Conservation (phyloP, 129 eudicot species). For the Solidago caesia region DNA sequence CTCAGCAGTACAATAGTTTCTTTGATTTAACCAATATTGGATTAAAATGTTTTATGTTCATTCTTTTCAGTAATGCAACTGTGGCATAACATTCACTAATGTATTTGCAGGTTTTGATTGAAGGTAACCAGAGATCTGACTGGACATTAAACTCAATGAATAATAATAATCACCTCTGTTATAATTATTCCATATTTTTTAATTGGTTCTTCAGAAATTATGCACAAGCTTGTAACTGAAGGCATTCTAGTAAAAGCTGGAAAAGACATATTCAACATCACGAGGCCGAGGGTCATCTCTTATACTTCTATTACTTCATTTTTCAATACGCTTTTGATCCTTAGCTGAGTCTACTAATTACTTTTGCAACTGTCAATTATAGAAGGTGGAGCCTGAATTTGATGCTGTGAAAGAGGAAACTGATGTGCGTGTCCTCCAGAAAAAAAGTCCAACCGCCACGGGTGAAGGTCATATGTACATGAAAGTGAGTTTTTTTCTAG, state of each 20-base stretch:
- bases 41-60: slow-evolving; percentile 1
- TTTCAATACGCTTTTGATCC: slow-evolving; percentile 10
- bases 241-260: slow-evolving; percentile 54
- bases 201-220: slow-evolving; percentile 45
- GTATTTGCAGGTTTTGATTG: slow-evolving; percentile 71
- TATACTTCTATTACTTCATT: background rate
- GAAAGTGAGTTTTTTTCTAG: slow-evolving; percentile 52
- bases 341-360: slow-evolving; percentile 10
- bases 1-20: slow-evolving; percentile 53
- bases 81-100: slow-evolving; percentile 2
- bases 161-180: background rate
- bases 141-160: background rate
- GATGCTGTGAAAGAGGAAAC: slow-evolving; percentile 87
- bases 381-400: slow-evolving; percentile 73
- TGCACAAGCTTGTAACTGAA: slow-evolving; percentile 76
- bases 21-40: background rate
- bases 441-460: slow-evolving; percentile 16
- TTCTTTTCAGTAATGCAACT: slow-evolving; percentile 5
- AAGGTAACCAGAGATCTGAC: slow-evolving; percentile 54
- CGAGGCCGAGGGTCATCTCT: slow-evolving; percentile 50
- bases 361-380: slow-evolving; percentile 6
- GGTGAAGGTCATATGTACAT: slow-evolving; percentile 73
- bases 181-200: background rate
- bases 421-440: slow-evolving; percentile 33
- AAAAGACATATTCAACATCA: slow-evolving; percentile 50